Percentiles rank a stretch among this genome's conserved stretches.
Conservation (phyloP, 2,329 filamentous ascomycete genomes). For the Beauveria sp. region DNA sequence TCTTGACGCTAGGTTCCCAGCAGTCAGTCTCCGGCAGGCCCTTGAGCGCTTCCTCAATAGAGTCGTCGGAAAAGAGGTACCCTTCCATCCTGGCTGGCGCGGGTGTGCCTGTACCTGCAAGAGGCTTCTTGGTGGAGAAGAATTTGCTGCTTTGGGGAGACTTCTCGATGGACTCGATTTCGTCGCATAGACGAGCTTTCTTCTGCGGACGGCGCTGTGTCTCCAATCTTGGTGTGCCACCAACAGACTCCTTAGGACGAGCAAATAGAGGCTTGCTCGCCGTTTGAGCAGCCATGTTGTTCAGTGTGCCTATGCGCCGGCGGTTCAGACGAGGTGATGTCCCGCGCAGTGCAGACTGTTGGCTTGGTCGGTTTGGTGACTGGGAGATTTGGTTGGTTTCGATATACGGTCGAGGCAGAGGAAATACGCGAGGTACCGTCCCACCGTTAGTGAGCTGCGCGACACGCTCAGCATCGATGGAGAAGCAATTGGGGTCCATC, state of each 20-base stretch:
- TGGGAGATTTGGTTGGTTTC: constrained; percentile 25
- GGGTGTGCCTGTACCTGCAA: constrained; percentile 16
- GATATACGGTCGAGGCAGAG: constrained; percentile 50
- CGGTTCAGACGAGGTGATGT: constrained; percentile 36
- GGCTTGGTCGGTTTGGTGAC: constrained; percentile 13
- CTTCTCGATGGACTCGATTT: constrained; percentile 26
- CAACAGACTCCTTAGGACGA: constrained; percentile 14
- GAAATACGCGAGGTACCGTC: constrained; percentile 48
- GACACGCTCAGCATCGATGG: constrained; percentile 41
- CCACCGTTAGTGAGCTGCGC: constrained; percentile 42
- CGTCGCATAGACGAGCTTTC: constrained; percentile 48
- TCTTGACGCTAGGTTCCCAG: constrained; percentile 34
- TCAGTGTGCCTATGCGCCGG: constrained; percentile 45
- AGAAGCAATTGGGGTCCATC: constrained; percentile 56
- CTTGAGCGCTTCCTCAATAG: constrained; percentile 46
- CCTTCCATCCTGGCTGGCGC: constrained; percentile 30
- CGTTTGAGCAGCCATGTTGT: constrained; percentile 32
- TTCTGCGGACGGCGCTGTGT: constrained; percentile 39
- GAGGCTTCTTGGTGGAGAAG: constrained; percentile 32
- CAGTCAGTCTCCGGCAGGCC: constrained; percentile 44
- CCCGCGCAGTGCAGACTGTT: constrained; percentile 16
- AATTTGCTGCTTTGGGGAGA: constrained; percentile 45
- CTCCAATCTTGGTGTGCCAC: constrained; percentile 18
- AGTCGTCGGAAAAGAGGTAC: constrained; percentile 48
- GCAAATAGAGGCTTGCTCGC: constrained; percentile 16